Evolutionary conservation across 1,284 basidiomycete genomes (phyloP).

Genomic region (Porodaedalea pini): DNA sequence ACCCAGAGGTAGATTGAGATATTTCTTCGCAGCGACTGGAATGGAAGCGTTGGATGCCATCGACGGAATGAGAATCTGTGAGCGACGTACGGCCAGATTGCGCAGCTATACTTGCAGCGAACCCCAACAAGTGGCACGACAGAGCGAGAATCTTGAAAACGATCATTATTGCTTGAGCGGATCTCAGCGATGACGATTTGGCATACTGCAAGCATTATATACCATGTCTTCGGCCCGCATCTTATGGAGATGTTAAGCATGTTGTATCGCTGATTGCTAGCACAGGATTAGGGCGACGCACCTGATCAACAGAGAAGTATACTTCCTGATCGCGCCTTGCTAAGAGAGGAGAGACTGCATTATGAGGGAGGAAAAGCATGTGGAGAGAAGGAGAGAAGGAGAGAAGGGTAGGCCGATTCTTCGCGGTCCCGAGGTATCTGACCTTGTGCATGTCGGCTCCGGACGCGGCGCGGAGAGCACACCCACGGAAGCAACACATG

Average conservation of each 20-base stretch:
- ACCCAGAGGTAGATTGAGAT: conserved; percentile 45
- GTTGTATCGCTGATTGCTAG: background rate
- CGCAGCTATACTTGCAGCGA: background rate
- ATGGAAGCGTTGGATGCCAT: background rate
- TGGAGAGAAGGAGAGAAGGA: no score
- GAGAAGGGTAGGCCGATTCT: no score
- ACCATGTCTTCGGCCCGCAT: background rate
- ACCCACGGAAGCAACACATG: no score
- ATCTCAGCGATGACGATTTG: background rate
- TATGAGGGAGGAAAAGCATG: no score
- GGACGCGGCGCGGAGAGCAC: no score
- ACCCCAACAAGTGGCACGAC: background rate
- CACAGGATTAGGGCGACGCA: background rate
- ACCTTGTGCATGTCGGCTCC: no score
- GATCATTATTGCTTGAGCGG: background rate
- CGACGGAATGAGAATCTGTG: background rate
- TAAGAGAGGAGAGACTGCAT: no score
- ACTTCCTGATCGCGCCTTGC: no score
- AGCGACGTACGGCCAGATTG: conserved; percentile 9
- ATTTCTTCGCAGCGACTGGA: conserved; percentile 50
- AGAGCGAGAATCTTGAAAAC: background rate
- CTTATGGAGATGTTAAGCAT: background rate
- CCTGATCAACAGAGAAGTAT: conserved; percentile 1
- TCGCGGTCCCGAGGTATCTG: no score
- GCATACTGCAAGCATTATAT: background rate